Evolutionary conservation across 1,284 basidiomycete genomes (phyloP), one percentile per base, ranked within the genome.

Genomic region (Chiua sp.): DNA sequence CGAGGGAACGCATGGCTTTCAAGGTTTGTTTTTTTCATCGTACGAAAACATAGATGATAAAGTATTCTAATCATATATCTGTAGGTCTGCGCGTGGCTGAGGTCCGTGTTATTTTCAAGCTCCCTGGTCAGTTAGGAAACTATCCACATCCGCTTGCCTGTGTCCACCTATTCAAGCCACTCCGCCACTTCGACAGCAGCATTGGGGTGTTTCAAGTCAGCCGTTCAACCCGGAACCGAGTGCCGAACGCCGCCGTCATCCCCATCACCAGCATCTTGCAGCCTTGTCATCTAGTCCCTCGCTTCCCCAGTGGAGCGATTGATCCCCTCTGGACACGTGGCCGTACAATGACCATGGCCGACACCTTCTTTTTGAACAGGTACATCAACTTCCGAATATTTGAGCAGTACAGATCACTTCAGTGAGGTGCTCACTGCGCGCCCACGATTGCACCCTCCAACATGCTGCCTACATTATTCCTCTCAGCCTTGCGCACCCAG

Each of bases 261-360:
- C 55, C 46, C 0, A 3, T 59, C 3, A 26, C 20, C 32, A 13
- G 42, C 4, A 6, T 66, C 20, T 3, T 53, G 7, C 59, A 62
- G 15, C 37, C 22, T 3, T 64, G 57, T 3, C 65, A 66, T 11
- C 47, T 67, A 5, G 30, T 62, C 3, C 63, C 63, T 12, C 42
- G 32, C 16, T 66, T 66, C 26, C 23, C 54, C 3, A 47, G 23
- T 8, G n/a, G 47, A 2, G 30, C 15, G 1, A n/a, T 66, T 11
- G 8, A 60, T 10, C 44, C 39, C 0, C 47, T 6, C 1, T 66
- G 62, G 59, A 23, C 20, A 12, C 22, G 32, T 3, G 20, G 47
- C 2, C 11, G 48, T 33, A 18, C 44, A 20, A 22, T 63, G 26
- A 5, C 47, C 2, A 20, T 5, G 0, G 33, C 47, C 16, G 11